Base-by-base conservation (phyloP, 2,329 filamentous ascomycete species). In the Aureobasidium namibiae region DNA sequence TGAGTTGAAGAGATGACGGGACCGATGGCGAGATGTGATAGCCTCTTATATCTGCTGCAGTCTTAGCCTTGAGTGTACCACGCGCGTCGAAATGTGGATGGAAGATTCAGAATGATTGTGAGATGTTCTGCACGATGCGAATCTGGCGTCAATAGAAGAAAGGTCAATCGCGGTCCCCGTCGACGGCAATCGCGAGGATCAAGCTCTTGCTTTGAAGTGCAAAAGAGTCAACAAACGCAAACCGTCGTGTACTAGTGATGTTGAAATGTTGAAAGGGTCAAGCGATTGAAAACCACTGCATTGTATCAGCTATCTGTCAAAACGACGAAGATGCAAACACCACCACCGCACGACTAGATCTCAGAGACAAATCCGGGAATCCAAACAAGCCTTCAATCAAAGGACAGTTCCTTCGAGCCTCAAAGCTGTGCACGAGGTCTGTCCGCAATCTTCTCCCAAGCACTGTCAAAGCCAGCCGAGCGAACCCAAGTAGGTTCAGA, bases 381-480 rank as follows among this genome's bases (percentile, higher is more conserved):
- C 9, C 24, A n/a, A 7, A 23, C 26, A 3, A 16, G 13, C 26
- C 2, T 24, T 13, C 13, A 16, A 3, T 26, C 5, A 9, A 26
- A 9, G 6, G 2, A n/a, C 5, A 4, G 10, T 26, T 4, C 6
- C 23, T 31, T 9, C 4, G 21, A 4, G 3, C 21, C 26, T 46
- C 8, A 59, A 13, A 59, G 45, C 18, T 49, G 56, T 34, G 56
- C 56, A 18, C 44, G 46, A 39, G 46, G 23, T 44, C 56, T 50
- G 31, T 61, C 48, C 16, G 33, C 24, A 21, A 78, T 66, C 26
- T 69, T 63, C 65, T 79, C 73, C 87, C 88, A 91, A 4, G 85
- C 84, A 66, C 86, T 78, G 1, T 84, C 78, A 64, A 87, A 83
- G 0, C 87, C 88, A 42, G 79, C 77, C 48, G 78, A 79, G 23